Percentiles rank a stretch among this genome's conserved stretches.
phyloP scores from a whole-genome alignment of 192 early-diverging fungal species.

The Rhizophagus sp. region DNA sequence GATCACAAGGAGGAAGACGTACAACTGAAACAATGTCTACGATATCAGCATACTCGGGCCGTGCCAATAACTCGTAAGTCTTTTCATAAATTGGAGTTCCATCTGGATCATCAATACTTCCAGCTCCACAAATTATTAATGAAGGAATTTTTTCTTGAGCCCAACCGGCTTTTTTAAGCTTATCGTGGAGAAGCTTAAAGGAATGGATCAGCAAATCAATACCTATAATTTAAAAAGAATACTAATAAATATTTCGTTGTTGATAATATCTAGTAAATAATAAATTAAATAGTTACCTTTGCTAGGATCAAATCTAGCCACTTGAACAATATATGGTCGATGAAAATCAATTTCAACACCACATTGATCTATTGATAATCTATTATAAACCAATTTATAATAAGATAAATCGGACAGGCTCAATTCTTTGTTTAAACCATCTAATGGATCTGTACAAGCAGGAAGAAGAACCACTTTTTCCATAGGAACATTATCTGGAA shows the following conservation, averaged over 20 bases:
- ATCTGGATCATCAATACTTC: constrained; percentile 84
- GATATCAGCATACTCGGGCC: constrained; percentile 53
- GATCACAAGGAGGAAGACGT: constrained; percentile 77
- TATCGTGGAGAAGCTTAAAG: constrained; percentile 63
- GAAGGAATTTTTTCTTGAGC: neutral
- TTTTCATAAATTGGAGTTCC: constrained; percentile 68
- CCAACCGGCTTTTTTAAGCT: constrained; percentile 41
- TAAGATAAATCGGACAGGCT: constrained; percentile 54
- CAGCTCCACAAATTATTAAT: constrained; percentile 56
- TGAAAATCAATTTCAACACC: constrained; percentile 54
- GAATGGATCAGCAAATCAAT: constrained; percentile 74
- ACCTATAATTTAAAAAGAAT: constrained; percentile 24
- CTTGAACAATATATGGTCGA: constrained; percentile 79
- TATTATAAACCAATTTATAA: constrained; percentile 78
- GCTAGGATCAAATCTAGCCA: constrained; percentile 82
- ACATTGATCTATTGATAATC: constrained; percentile 70
- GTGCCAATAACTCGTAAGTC: constrained; percentile 46
- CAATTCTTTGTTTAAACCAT: constrained; percentile 81
- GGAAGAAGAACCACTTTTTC: constrained; percentile 63
- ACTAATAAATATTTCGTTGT: neutral
- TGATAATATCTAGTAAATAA: neutral
- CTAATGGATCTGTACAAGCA: constrained; percentile 76
- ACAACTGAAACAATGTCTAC: constrained; percentile 57
- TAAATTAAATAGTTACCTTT: constrained; percentile 54
- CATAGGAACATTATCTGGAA: constrained; percentile 69